Percentiles rank a stretch among this genome's conserved stretches.
Evolutionary conservation across 306 rosid genomes (phyloP).

Genomic region (Dryas octopetala): DNA sequence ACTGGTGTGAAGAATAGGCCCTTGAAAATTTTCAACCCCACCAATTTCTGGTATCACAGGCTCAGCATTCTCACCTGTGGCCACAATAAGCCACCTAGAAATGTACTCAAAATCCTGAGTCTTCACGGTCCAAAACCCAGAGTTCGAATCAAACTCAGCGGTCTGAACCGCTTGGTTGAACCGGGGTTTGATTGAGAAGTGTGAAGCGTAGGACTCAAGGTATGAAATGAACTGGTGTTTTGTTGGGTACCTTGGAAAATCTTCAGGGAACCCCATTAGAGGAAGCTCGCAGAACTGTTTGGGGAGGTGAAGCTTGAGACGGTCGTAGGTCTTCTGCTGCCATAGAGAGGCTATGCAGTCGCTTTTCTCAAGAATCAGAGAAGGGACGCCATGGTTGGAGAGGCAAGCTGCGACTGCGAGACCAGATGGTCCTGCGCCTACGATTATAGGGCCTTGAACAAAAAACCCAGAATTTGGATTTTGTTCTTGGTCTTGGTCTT

Average conservation of each 20-base stretch:
- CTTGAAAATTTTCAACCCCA: slow-evolving; percentile 58
- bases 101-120: slow-evolving; percentile 46
- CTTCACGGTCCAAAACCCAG: slow-evolving; percentile 53
- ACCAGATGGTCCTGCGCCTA: slow-evolving; percentile 98
- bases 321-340: slow-evolving; percentile 74
- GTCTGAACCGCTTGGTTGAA: slow-evolving; percentile 59
- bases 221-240: slow-evolving; percentile 76
- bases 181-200: slow-evolving; percentile 54
- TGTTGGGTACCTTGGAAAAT: slow-evolving; percentile 77
- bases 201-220: slow-evolving; percentile 71
- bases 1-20: slow-evolving; percentile 55
- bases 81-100: slow-evolving; percentile 77
- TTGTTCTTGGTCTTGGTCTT: background rate
- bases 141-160: slow-evolving; percentile 47
- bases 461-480: slow-evolving; percentile 29
- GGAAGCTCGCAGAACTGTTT: slow-evolving; percentile 82
- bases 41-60: slow-evolving; percentile 56
- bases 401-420: slow-evolving; percentile 85
- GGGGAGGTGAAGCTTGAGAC: slow-evolving; percentile 90
- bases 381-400: slow-evolving; percentile 48
- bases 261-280: slow-evolving; percentile 50
- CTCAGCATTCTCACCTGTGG: slow-evolving; percentile 94
- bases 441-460: slow-evolving; percentile 71
- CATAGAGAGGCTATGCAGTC: slow-evolving; percentile 80
- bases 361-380: slow-evolving; percentile 59